These are phyloP conservation scores for Trichosporon coremiiforme DNA, from an alignment of 1,284 basidiomycete species.

Conservation along the genomic window DNA sequence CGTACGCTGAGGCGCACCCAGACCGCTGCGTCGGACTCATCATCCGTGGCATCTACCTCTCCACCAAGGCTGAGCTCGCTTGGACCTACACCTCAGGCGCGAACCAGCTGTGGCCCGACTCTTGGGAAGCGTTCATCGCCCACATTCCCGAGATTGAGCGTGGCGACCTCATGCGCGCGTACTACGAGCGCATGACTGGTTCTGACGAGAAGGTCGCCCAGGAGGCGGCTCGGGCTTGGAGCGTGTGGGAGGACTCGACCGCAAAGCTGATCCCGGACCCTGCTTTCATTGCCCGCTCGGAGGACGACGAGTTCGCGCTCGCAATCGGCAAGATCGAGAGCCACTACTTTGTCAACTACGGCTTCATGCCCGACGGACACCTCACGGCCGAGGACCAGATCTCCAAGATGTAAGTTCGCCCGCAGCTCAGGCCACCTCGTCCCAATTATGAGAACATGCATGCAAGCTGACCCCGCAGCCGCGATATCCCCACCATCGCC, in stretches of 20 bases:
- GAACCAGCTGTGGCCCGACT: conserved; percentile 72
- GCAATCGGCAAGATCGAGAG: conserved; percentile 88
- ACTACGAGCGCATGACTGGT: conserved; percentile 78
- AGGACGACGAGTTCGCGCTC: conserved; percentile 67
- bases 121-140: conserved; percentile 78
- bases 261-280: conserved; percentile 73
- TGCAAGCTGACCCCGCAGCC: conserved; percentile 41
- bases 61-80: conserved; percentile 78
- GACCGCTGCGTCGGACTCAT: conserved; percentile 76
- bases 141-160: conserved; percentile 79
- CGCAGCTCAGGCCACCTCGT: no score
- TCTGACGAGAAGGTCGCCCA: conserved; percentile 62
- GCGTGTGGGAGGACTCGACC: conserved; percentile 88
- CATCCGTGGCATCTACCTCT: conserved; percentile 87
- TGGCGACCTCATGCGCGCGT: conserved; percentile 71
- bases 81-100: conserved; percentile 82
- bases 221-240: conserved; percentile 69
- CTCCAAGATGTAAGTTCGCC: conserved; percentile 68
- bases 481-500: conserved; percentile 77
- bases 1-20: conserved; percentile 84
- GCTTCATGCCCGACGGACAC: conserved; percentile 87
- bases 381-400: conserved; percentile 79
- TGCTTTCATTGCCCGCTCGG: conserved; percentile 66
- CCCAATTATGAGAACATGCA: no score
- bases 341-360: conserved; percentile 84